A percentile compares a stretch with the other conserved stretches of the same genome.
phyloP scores from a whole-genome alignment of 495 filamentous ascomycete genomes.

The Talaromyces liani region DNA sequence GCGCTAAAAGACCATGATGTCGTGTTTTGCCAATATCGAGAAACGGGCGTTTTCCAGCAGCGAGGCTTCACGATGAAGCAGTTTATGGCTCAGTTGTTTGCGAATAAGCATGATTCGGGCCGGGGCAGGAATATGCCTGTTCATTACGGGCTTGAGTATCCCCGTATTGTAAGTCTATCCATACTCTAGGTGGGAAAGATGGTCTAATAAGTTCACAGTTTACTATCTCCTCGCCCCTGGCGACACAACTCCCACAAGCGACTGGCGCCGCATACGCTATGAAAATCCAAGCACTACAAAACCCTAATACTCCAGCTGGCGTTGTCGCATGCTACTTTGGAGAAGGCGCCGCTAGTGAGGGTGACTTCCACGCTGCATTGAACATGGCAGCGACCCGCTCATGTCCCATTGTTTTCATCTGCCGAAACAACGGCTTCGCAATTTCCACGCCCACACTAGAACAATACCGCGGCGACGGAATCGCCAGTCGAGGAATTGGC shows the following conservation, averaged over 20 bases:
- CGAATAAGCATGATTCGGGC: slow-evolving; percentile 75
- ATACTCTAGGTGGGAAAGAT: neutral
- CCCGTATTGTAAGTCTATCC: slow-evolving; percentile 60
- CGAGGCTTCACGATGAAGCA: slow-evolving; percentile 79
- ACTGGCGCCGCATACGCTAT: slow-evolving; percentile 90
- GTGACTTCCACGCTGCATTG: slow-evolving; percentile 94
- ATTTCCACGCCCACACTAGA: slow-evolving; percentile 93
- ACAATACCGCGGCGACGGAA: slow-evolving; percentile 95
- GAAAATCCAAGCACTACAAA: slow-evolving; percentile 72
- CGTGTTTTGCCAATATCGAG: slow-evolving; percentile 90
- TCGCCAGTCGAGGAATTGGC: slow-evolving; percentile 87
- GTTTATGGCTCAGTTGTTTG: slow-evolving; percentile 95
- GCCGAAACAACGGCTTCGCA: slow-evolving; percentile 95
- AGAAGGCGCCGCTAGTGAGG: slow-evolving; percentile 95
- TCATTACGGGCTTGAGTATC: slow-evolving; percentile 78
- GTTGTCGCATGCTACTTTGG: slow-evolving; percentile 91
- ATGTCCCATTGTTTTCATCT: slow-evolving; percentile 89
- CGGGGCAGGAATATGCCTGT: slow-evolving; percentile 95
- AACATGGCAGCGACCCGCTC: slow-evolving; percentile 94
- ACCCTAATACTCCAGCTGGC: slow-evolving; percentile 56
- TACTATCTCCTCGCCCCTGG: slow-evolving; percentile 87
- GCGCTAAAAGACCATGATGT: slow-evolving; percentile 78
- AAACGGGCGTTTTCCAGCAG: slow-evolving; percentile 84
- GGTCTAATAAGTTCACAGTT: slow-evolving; percentile 45
- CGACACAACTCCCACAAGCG: slow-evolving; percentile 94